Evolutionary conservation across 1,284 basidiomycete genomes (phyloP).

Genomic region (Salmacisia buchloeana): DNA sequence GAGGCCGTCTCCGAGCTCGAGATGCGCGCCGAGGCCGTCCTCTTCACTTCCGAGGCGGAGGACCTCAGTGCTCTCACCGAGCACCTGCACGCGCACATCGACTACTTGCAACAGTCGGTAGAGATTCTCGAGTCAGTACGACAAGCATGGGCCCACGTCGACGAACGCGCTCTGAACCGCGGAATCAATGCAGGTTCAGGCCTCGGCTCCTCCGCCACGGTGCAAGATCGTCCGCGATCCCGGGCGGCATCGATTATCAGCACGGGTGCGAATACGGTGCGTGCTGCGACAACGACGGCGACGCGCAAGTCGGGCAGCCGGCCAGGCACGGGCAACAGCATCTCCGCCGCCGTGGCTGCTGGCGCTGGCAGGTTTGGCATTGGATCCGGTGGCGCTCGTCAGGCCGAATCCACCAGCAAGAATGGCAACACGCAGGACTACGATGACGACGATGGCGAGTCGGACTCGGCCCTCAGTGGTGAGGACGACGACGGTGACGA

Average conservation of each 20-base stretch:
- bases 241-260: not conserved
- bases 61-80: constrained; percentile 29
- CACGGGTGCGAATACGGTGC: not conserved
- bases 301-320: not conserved
- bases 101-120: constrained; percentile 29
- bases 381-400: not conserved
- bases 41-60: constrained; percentile 27
- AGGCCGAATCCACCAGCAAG: not conserved
- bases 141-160: constrained; percentile 5
- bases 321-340: constrained; percentile 2
- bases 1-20: constrained; percentile 37
- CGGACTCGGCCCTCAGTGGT: not conserved
- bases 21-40: constrained; percentile 25
- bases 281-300: no score
- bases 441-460: not conserved
- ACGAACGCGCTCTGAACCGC: not conserved
- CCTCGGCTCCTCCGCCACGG: not conserved
- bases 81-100: constrained; percentile 33
- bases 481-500: not conserved
- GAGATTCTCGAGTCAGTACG: constrained; percentile 31
- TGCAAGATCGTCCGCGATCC: not conserved
- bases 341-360: not conserved
- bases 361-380: constrained; percentile 1
- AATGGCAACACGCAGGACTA: not conserved
- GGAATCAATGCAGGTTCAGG: not conserved